Evolutionary conservation across 116 monocot species (phyloP), one percentile per base, ranked within the genome.

Genomic region (Iris pallida): DNA sequence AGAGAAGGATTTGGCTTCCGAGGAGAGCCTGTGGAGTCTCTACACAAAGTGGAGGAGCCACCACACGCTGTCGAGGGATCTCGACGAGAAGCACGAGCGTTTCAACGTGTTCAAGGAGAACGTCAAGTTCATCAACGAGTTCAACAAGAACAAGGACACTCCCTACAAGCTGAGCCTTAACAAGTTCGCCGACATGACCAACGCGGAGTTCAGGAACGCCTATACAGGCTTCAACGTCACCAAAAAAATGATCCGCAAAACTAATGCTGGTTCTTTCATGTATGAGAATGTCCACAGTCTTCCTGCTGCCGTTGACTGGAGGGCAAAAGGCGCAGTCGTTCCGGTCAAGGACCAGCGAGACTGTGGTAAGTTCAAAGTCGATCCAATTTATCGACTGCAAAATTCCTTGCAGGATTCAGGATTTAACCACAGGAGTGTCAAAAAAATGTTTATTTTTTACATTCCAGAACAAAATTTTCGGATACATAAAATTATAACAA

Each of bases 101-200:
- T 83, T 83, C 68, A 65, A 79, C 40, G 83, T 83, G 57, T 79
- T 83, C 57, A 78, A 71, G 42, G 72, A 79, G 51, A 83, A 83
- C 16, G 79, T 61, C 0, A 57, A 16, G 49, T 73, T 64, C 46
- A 83, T 83, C 69, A 76, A 83, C 47, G 73, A 76, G 18, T 79
- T 73, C 64, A 83, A 83, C 68, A 54, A 69, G 59, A 18, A 49
- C 11, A 46, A 68, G 57, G 73, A 73, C 47, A 68, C 16, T 5
- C 65, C 72, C 0, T 83, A 73, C 51, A 83, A 83, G 79, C 75
- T 83, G 9, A 42, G 47, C 16, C 83, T 83, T 42, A 83, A 83
- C 67, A 72, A 68, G 65, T 79, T 83, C 30, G 83, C 53, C 12
- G 76, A 83, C 45, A 63, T 83, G 72, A 76, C 79, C 44, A 72